phyloP scores from a whole-genome alignment of 2,329 filamentous ascomycete species.

The Pseudofabraea citricarpa region DNA sequence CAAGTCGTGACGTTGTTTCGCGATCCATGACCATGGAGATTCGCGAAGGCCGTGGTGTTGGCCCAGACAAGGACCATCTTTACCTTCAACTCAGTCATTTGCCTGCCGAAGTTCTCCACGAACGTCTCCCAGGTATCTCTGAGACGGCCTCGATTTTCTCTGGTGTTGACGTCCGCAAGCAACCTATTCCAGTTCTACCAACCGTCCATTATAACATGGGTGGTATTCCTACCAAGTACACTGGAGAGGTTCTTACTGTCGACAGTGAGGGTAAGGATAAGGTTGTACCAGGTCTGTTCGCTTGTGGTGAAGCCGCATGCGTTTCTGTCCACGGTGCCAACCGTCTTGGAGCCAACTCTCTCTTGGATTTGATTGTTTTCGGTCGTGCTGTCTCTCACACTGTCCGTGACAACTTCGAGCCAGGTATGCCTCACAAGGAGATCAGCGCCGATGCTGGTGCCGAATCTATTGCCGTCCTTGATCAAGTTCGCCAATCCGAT shows the following conservation, averaged over 20 bases:
- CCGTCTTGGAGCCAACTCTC: slow-evolving; percentile 95
- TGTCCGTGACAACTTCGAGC: slow-evolving; percentile 89
- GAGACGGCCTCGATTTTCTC: slow-evolving; percentile 97
- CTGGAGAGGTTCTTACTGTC: slow-evolving; percentile 87
- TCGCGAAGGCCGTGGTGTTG: slow-evolving; percentile 93
- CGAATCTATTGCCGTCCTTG: slow-evolving; percentile 79
- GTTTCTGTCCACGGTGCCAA: slow-evolving; percentile 98
- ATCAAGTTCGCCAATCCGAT: slow-evolving; percentile 77
- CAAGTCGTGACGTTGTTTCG: slow-evolving; percentile 91
- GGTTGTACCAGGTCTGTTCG: slow-evolving; percentile 90
- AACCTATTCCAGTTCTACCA: slow-evolving; percentile 92
- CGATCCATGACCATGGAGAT: slow-evolving; percentile 99
- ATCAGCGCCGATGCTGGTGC: slow-evolving; percentile 82
- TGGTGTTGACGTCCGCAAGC: slow-evolving; percentile 94
- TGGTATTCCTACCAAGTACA: slow-evolving; percentile 96
- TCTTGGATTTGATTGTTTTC: slow-evolving; percentile 95
- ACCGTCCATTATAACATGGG: slow-evolving; percentile 99
- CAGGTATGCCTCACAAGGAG: slow-evolving; percentile 74
- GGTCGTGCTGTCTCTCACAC: slow-evolving; percentile 96
- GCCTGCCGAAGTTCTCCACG: slow-evolving; percentile 84
- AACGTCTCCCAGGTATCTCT: slow-evolving; percentile 96
- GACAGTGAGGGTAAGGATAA: slow-evolving; percentile 85
- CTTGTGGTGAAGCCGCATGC: slow-evolving; percentile 94
- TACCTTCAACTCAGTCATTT: slow-evolving; percentile 97
- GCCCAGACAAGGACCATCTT: slow-evolving; percentile 96